Percentiles rank a stretch among this genome's conserved stretches.
These are phyloP conservation scores for Hypoxylon sp. DNA, from an alignment of 2,329 filamentous ascomycete genomes.

Conservation along the genomic window DNA sequence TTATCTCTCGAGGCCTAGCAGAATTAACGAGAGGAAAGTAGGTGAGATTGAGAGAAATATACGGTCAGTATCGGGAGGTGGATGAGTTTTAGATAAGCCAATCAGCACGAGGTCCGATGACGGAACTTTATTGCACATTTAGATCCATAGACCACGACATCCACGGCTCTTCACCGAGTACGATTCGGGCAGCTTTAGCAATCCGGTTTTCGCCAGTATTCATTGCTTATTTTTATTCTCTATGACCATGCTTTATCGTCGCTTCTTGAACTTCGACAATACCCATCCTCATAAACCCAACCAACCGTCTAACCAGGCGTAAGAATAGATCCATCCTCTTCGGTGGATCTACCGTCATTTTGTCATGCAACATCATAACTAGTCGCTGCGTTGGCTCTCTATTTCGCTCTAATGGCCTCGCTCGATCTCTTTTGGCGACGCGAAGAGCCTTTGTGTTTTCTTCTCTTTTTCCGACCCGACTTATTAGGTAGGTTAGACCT, in stretches of 20 bases:
- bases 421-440: slow-evolving; percentile 8
- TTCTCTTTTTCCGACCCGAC: neutral
- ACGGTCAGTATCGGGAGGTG: slow-evolving; percentile 16
- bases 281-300: slow-evolving; percentile 30
- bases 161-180: slow-evolving; percentile 15
- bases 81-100: slow-evolving; percentile 20
- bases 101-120: slow-evolving; percentile 40
- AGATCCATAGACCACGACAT: slow-evolving; percentile 10
- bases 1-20: too few relatives aligned
- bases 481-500: neutral
- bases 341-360: slow-evolving; percentile 28
- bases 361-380: slow-evolving; percentile 29
- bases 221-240: slow-evolving; percentile 43
- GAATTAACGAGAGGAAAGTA: neutral
- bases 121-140: slow-evolving; percentile 27
- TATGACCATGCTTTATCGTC: slow-evolving; percentile 34
- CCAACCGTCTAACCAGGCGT: slow-evolving; percentile 33
- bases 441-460: slow-evolving; percentile 4
- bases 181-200: slow-evolving; percentile 8
- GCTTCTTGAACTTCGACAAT: slow-evolving; percentile 31
- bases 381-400: slow-evolving; percentile 19
- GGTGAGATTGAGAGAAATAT: slow-evolving; percentile 10
- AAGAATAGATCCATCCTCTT: slow-evolving; percentile 16
- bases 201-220: neutral
- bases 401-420: slow-evolving; percentile 19